Percentiles rank a stretch among this genome's conserved stretches.
phyloP scores from a whole-genome alignment of 345 rosid genomes.

The Passiflora organensis region DNA sequence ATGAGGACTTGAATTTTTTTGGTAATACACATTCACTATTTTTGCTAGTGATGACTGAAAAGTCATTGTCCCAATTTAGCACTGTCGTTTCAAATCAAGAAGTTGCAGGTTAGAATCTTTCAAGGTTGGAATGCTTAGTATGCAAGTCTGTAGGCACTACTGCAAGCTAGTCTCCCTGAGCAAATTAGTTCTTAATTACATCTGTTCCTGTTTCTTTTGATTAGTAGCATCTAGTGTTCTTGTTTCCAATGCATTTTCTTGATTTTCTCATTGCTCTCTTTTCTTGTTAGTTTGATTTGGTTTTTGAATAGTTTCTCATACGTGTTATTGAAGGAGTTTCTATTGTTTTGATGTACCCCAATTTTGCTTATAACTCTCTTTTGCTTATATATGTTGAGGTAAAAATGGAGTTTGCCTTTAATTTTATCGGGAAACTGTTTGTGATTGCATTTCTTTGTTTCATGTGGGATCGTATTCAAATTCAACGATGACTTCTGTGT shows the following conservation, averaged over 20 bases:
- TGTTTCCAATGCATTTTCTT: too few relatives aligned
- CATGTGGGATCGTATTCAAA: not conserved
- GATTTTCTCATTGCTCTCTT: not conserved
- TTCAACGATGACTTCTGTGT: not conserved
- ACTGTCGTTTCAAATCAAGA: constrained; percentile 1
- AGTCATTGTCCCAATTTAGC: not conserved
- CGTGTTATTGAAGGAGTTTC: too few relatives aligned
- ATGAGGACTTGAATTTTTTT: not conserved
- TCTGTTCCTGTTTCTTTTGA: constrained; percentile 5
- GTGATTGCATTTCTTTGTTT: too few relatives aligned
- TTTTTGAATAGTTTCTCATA: too few relatives aligned
- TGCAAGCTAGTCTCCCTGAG: not conserved
- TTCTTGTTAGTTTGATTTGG: not conserved
- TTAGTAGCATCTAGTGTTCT: not conserved
- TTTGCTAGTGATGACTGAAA: not conserved
- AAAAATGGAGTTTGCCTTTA: too few relatives aligned
- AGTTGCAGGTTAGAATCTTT: not conserved
- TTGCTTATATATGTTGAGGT: not conserved
- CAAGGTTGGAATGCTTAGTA: too few relatives aligned
- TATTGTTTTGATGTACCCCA: too few relatives aligned
- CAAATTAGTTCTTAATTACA: not conserved
- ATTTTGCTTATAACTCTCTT: not conserved
- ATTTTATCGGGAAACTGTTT: too few relatives aligned
- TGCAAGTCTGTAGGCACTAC: not conserved
- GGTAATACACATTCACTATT: not conserved